Percentiles rank a stretch among this genome's conserved stretches.
These are phyloP conservation scores for Hypoxylon fragiforme DNA, from an alignment of 495 filamentous ascomycete species.

Conservation along the genomic window DNA sequence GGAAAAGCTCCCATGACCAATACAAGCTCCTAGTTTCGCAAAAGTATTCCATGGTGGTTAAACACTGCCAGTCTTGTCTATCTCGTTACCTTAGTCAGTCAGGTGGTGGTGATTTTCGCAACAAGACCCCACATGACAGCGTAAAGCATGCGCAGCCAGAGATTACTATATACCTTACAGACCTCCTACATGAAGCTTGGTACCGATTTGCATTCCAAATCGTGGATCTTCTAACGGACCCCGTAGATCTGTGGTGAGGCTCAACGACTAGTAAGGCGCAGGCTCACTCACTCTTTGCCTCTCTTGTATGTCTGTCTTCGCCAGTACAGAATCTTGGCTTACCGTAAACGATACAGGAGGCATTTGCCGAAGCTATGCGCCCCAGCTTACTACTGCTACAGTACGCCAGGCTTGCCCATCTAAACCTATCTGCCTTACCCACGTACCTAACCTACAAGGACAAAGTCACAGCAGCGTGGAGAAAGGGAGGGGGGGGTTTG, in stretches of 20 bases:
- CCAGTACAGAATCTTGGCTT: slow-evolving; percentile 25
- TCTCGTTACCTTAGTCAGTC: too few species aligned
- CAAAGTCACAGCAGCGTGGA: slow-evolving; percentile 31
- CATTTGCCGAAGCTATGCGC: slow-evolving; percentile 26
- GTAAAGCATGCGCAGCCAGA: background rate
- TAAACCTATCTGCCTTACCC: slow-evolving; percentile 23
- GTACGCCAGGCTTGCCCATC: slow-evolving; percentile 22
- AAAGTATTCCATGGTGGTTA: slow-evolving; percentile 20
- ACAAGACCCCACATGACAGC: slow-evolving; percentile 16
- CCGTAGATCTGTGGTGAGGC: slow-evolving; percentile 33
- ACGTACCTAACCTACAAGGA: slow-evolving; percentile 23
- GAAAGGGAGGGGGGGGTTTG: slow-evolving; percentile 26
- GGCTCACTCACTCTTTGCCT: slow-evolving; percentile 12
- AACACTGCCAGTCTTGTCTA: slow-evolving; percentile 8
- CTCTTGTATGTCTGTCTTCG: too few species aligned
- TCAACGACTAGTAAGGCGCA: slow-evolving; percentile 35
- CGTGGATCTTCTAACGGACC: slow-evolving; percentile 21
- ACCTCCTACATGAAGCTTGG: slow-evolving; percentile 33
- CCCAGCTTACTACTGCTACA: slow-evolving; percentile 36
- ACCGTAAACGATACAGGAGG: slow-evolving; percentile 16
- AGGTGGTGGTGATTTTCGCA: too few species aligned
- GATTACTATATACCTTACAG: slow-evolving; percentile 35
- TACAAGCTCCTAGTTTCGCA: slow-evolving; percentile 24
- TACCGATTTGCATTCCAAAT: slow-evolving; percentile 35
- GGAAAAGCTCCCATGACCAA: slow-evolving; percentile 20